These are phyloP conservation scores for Syzygium malaccense DNA, from an alignment of 441 rosid species.

Conservation along the genomic window DNA sequence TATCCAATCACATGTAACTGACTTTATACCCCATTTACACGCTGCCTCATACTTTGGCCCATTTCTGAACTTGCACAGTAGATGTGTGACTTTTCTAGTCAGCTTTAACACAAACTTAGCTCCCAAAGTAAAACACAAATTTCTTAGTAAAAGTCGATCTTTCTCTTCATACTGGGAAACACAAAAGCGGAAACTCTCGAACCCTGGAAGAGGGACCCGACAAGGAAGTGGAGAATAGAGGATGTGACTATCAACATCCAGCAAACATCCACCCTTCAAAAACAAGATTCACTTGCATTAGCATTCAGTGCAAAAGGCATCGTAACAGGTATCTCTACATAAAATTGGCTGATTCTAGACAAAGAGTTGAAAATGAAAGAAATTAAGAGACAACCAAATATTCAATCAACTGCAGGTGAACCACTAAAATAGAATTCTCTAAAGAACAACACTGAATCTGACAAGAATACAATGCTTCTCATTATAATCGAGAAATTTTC, in stretches of 20 bases:
- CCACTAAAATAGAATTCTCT: background rate
- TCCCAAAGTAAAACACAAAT: slow-evolving; percentile 86
- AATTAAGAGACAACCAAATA: background rate
- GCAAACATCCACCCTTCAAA: slow-evolving; percentile 77
- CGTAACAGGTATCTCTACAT: background rate
- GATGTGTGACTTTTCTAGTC: slow-evolving; percentile 80
- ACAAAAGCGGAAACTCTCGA: slow-evolving; percentile 69
- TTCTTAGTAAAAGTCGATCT: slow-evolving; percentile 67
- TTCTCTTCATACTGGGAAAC: slow-evolving; percentile 80
- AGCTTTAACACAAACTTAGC: slow-evolving; percentile 59
- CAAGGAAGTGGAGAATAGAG: slow-evolving; percentile 92
- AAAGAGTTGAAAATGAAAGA: slow-evolving; percentile 1
- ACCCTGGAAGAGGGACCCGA: slow-evolving; percentile 81
- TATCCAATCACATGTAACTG: slow-evolving; percentile 78
- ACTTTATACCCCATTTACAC: slow-evolving; percentile 63
- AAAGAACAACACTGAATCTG: background rate
- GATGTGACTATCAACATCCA: slow-evolving; percentile 74
- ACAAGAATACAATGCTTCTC: background rate
- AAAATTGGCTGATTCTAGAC: background rate
- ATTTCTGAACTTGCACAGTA: slow-evolving; percentile 68
- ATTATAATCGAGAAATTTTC: background rate
- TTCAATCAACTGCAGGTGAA: background rate
- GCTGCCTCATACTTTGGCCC: slow-evolving; percentile 86
- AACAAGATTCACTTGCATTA: slow-evolving; percentile 20
- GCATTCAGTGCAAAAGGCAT: background rate